Evolutionary conservation across 352 stramenopile genomes (phyloP), one percentile per base, ranked within the genome.

Genomic region (Phytophthora idaei): DNA sequence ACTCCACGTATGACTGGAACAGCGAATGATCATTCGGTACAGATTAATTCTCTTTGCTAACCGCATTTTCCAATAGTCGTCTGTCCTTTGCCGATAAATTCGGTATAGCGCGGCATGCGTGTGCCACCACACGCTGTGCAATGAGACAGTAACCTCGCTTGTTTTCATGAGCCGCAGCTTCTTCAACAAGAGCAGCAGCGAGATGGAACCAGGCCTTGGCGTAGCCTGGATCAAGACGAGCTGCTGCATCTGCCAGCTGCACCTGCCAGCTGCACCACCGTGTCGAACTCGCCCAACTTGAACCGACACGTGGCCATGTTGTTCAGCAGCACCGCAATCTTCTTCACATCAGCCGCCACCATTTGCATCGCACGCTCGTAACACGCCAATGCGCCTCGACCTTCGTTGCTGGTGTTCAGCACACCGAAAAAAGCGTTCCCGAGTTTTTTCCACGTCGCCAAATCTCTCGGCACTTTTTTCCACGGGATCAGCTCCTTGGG

Each of bases 401-500:
- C 41, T 48, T 48, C 12, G n/a, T 48, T 48, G 2, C 11, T 48
- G 12, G n/a, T 6, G n/a, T 48, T 48, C n/a, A 48, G 6, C 11
- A 27, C n/a, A 8, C 12, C 10, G 15, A 48, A 48, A n/a, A 48
- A 48, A 14, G 11, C n/a, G 8, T 48, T 48, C 6, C 41, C 41
- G 21, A 48, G 41, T 48, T 14, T 48, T n/a, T 48, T 48, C 41
- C 41, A 48, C 41, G 41, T 48, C n/a, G 41, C 41, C 10, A 48
- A 48, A 48, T 48, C n/a, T 48, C 41, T 11, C n/a, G 41, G 41
- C 10, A 17, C 41, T 25, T 6, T 6, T 17, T 48, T 48, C 41
- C 41, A 48, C 21, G 41, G 21, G 10, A 48, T 48, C 15, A 48
- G 1, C 21, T 48, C 41, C 1, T 48, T 48, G 21, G 21, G 21